A percentile compares a stretch with the other conserved stretches of the same genome.
These are phyloP conservation scores for Scedosporium aurantiacum DNA, from an alignment of 2,329 filamentous ascomycete genomes.

Conservation along the genomic window DNA sequence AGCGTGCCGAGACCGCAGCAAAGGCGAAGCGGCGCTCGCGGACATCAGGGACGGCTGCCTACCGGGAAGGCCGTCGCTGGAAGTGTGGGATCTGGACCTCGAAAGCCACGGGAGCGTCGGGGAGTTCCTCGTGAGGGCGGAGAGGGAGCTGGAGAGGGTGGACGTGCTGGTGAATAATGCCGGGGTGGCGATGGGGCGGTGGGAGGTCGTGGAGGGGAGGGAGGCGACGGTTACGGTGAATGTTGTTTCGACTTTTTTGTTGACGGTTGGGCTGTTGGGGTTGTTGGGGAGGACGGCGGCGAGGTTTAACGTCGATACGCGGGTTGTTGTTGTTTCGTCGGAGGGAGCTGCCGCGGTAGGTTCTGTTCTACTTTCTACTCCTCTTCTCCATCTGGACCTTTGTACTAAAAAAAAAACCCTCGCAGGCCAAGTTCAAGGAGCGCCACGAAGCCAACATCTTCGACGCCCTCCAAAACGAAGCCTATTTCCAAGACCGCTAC, in stretches of 20 bases:
- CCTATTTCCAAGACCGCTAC: conserved; percentile 14
- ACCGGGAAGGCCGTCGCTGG: neutral
- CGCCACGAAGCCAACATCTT: conserved; percentile 17
- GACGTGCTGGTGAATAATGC: conserved; percentile 33
- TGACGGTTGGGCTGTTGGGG: conserved; percentile 37
- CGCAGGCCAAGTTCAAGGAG: conserved; percentile 17
- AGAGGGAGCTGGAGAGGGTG: conserved; percentile 25
- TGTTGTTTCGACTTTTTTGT: conserved; percentile 38
- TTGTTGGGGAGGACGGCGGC: conserved; percentile 31
- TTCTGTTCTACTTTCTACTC: neutral
- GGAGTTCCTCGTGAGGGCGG: conserved; percentile 27
- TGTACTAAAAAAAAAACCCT: neutral
- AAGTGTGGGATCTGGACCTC: neutral
- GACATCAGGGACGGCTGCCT: conserved; percentile 11
- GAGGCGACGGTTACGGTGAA: conserved; percentile 42
- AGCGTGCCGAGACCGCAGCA: conserved; percentile 18
- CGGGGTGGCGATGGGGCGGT: conserved; percentile 25
- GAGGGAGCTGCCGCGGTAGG: neutral
- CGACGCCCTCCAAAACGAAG: conserved; percentile 15
- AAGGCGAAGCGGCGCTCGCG: conserved; percentile 25
- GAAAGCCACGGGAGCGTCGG: conserved; percentile 23
- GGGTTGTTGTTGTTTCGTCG: neutral
- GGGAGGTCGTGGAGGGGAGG: conserved; percentile 26
- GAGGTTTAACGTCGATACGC: neutral
- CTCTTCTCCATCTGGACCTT: neutral